Percentiles rank a stretch among this genome's conserved stretches.
These are phyloP conservation scores for Ophiostoma triangulosporum DNA, from an alignment of 2,329 filamentous ascomycete species.

Conservation along the genomic window DNA sequence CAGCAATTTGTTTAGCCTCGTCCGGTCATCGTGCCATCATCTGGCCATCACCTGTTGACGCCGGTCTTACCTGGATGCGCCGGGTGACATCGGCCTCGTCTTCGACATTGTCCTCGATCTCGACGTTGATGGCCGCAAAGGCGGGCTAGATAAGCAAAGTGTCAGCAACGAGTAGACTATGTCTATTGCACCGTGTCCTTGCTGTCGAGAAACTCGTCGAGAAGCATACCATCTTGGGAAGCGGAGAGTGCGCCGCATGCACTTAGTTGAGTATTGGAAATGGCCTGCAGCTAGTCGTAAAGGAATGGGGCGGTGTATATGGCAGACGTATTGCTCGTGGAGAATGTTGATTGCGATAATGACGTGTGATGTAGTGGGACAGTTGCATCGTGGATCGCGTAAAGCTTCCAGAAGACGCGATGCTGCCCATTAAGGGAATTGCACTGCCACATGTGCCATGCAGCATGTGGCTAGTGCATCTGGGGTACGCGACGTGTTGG, in stretches of 20 bases:
- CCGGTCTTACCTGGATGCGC: slow-evolving; percentile 56
- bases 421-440: slow-evolving; percentile 5
- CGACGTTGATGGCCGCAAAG: slow-evolving; percentile 85
- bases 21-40: background rate
- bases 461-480: slow-evolving; percentile 6
- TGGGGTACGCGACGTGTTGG: too few species aligned
- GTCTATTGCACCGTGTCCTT: background rate
- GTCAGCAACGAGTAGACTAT: background rate
- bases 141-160: slow-evolving; percentile 31
- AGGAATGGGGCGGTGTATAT: too few species aligned
- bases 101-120: slow-evolving; percentile 79
- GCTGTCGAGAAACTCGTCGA: background rate
- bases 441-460: slow-evolving; percentile 7
- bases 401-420: slow-evolving; percentile 7
- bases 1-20: background rate
- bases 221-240: slow-evolving; percentile 7
- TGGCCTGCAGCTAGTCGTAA: background rate
- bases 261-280: background rate
- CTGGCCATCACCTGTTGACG: background rate
- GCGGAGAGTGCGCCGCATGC: background rate
- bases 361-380: background rate
- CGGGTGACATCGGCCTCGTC: slow-evolving; percentile 91
- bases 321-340: background rate
- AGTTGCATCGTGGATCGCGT: slow-evolving; percentile 3
- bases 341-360: background rate